phyloP scores from a whole-genome alignment of 306 rosid species.

The Vigna trinervia region DNA sequence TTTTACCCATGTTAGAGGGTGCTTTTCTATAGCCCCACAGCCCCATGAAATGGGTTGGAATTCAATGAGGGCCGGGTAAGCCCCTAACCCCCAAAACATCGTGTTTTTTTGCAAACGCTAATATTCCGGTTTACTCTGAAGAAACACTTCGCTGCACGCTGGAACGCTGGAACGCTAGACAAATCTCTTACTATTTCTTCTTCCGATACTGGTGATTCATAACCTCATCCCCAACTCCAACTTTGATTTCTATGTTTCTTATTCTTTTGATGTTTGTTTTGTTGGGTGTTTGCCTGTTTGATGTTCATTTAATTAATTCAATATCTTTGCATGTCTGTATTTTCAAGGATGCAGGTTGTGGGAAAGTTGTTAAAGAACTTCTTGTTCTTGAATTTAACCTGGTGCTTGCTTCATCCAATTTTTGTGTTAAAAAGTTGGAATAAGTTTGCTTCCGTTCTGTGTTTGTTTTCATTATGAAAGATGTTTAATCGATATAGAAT shows the following conservation, averaged over 20 bases:
- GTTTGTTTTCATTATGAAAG: not conserved
- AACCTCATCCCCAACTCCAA: not conserved
- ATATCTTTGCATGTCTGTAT: constrained; percentile 41
- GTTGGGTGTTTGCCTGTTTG: not conserved
- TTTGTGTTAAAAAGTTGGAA: not conserved
- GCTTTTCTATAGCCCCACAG: too few species aligned
- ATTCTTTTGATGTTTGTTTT: not conserved
- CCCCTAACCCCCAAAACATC: too few species aligned
- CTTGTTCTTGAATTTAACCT: not conserved
- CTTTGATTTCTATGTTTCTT: not conserved
- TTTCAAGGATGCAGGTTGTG: constrained; percentile 17
- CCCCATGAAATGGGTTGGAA: too few species aligned
- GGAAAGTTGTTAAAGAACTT: not conserved
- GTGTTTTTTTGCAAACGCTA: too few species aligned
- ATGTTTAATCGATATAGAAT: not conserved
- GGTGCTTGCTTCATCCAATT: not conserved
- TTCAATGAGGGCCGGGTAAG: too few species aligned
- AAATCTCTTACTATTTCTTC: constrained; percentile 69
- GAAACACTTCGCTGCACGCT: too few species aligned
- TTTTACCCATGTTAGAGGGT: too few species aligned
- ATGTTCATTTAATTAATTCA: not conserved
- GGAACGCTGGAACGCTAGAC: not conserved
- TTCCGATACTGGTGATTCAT: constrained; percentile 58
- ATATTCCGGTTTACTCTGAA: too few species aligned
- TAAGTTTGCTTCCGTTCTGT: not conserved